Percentiles rank a stretch among this genome's conserved stretches.
phyloP scores from a whole-genome alignment of 2,329 filamentous ascomycete species.

The Colletotrichum siamense region DNA sequence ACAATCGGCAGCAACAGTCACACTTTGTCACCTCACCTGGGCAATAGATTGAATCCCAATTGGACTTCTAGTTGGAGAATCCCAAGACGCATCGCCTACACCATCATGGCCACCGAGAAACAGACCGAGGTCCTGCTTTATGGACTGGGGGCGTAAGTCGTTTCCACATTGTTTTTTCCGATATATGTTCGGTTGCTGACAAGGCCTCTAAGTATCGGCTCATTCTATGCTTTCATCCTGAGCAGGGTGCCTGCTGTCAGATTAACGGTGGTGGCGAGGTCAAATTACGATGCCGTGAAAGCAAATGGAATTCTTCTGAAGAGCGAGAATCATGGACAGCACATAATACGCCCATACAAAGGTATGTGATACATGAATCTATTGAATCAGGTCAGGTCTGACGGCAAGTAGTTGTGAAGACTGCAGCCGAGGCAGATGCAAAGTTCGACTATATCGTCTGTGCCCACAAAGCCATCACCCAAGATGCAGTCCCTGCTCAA shows the following conservation, averaged over 20 bases:
- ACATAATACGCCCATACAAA: conserved; percentile 52
- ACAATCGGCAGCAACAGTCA: neutral
- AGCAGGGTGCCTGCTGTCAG: conserved; percentile 46
- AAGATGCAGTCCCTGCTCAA: conserved; percentile 37
- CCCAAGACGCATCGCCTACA: neutral
- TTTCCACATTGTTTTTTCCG: neutral
- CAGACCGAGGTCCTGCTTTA: conserved; percentile 48
- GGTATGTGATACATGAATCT: conserved; percentile 29
- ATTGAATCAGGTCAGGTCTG: neutral
- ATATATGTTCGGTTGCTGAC: neutral
- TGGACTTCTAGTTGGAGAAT: neutral
- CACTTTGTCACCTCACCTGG: neutral
- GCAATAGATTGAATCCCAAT: neutral
- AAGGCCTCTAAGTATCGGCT: conserved; percentile 50
- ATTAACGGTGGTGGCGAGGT: conserved; percentile 66
- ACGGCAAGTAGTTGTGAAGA: conserved; percentile 43
- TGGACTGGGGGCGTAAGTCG: conserved; percentile 57
- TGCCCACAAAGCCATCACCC: conserved; percentile 58
- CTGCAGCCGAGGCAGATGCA: conserved; percentile 47
- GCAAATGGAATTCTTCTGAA: conserved; percentile 56
- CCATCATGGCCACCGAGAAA: conserved; percentile 25
- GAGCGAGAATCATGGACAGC: conserved; percentile 61
- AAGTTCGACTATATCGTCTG: conserved; percentile 63
- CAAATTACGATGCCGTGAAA: conserved; percentile 62
- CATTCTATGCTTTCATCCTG: conserved; percentile 62